phyloP scores from a whole-genome alignment of 2,329 filamentous ascomycete genomes.

The Exophiala aquamarina region DNA sequence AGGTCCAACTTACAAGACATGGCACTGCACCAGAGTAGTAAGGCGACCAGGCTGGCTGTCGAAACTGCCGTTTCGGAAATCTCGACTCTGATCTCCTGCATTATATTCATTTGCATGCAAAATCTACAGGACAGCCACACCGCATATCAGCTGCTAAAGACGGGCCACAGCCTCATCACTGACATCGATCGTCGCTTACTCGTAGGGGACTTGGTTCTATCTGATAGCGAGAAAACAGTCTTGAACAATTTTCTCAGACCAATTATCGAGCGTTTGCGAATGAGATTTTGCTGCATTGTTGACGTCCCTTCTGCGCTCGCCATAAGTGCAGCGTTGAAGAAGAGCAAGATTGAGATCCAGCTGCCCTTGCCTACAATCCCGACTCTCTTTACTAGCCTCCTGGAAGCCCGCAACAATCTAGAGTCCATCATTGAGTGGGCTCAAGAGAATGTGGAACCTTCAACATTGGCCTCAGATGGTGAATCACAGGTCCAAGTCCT shows the following conservation, averaged over 20 bases:
- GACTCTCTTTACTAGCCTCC: slow-evolving; percentile 18
- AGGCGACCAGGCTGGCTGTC: slow-evolving; percentile 22
- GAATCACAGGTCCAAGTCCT: slow-evolving; percentile 18
- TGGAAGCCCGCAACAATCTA: slow-evolving; percentile 26
- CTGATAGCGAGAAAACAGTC: slow-evolving; percentile 23
- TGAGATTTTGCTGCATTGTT: slow-evolving; percentile 26
- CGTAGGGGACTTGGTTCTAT: slow-evolving; percentile 18
- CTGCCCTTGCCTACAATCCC: slow-evolving; percentile 15
- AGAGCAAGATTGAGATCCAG: slow-evolving; percentile 10
- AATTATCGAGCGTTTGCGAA: slow-evolving; percentile 26
- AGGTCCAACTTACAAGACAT: slow-evolving; percentile 19
- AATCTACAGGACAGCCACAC: slow-evolving; percentile 26
- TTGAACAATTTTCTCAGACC: slow-evolving; percentile 24
- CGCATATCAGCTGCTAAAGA: slow-evolving; percentile 25
- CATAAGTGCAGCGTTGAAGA: slow-evolving; percentile 17
- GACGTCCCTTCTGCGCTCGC: slow-evolving; percentile 25
- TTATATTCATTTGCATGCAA: slow-evolving; percentile 31
- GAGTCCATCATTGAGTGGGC: slow-evolving; percentile 26
- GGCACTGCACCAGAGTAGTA: slow-evolving; percentile 23
- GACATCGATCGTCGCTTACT: slow-evolving; percentile 21
- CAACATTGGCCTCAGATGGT: slow-evolving; percentile 2
- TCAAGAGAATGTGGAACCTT: slow-evolving; percentile 19
- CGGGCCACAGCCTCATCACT: slow-evolving; percentile 22
- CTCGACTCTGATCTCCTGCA: slow-evolving; percentile 27
- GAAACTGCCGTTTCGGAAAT: slow-evolving; percentile 24